A percentile compares a stretch with the other conserved stretches of the same genome.
phyloP scores from a whole-genome alignment of 805 yeast species.

The Kluyveromyces siamensis region DNA sequence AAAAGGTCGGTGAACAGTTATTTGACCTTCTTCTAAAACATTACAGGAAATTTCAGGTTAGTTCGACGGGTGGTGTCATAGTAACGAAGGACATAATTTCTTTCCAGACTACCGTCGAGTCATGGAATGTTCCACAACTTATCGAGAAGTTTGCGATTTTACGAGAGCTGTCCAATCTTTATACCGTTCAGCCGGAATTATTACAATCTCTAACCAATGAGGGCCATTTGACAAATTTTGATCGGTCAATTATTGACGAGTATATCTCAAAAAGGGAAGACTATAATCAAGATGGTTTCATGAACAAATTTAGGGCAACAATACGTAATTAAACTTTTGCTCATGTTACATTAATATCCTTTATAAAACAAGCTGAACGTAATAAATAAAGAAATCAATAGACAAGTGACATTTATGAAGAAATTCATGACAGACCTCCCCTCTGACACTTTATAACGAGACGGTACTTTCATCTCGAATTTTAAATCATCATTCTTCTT shows the following conservation, averaged over 20 bases:
- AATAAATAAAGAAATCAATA: background rate
- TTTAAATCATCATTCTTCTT: background rate
- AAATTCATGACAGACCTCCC: background rate
- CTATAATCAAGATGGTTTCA: conserved; percentile 37
- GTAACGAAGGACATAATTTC: conserved; percentile 76
- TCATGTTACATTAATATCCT: background rate
- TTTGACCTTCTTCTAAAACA: conserved; percentile 57
- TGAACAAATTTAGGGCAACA: conserved; percentile 8
- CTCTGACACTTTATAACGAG: background rate
- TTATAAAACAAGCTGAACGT: conserved; percentile 2
- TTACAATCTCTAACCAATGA: conserved; percentile 71
- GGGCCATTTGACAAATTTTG: conserved; percentile 63
- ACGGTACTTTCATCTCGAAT: background rate
- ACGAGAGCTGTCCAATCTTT: conserved; percentile 75
- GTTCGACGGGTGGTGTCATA: conserved; percentile 73
- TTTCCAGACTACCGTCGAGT: conserved; percentile 58
- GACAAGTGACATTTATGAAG: background rate
- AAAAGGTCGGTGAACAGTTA: conserved; percentile 49
- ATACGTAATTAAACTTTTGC: conserved; percentile 1
- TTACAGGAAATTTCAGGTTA: conserved; percentile 65
- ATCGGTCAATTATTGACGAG: conserved; percentile 51
- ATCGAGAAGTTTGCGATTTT: conserved; percentile 58
- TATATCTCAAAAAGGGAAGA: conserved; percentile 65
- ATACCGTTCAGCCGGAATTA: conserved; percentile 75
- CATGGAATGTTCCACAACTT: conserved; percentile 55